A percentile compares a stretch with the other conserved stretches of the same genome.
Conservation (phyloP, 495 filamentous ascomycete genomes). For the Neurospora pannonica region DNA sequence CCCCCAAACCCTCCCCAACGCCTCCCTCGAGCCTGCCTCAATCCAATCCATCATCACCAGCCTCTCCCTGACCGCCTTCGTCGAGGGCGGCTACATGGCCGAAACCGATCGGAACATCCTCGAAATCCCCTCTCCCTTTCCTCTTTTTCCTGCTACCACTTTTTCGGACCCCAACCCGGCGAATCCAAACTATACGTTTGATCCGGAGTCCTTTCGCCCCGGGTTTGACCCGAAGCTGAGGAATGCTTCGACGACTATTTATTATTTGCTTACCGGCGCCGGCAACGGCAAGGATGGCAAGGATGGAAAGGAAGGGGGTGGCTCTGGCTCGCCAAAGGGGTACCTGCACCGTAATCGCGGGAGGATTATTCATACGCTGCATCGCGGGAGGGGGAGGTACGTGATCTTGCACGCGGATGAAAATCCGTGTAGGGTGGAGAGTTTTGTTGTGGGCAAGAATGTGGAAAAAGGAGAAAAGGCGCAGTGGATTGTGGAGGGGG, state of each 20-base stretch:
- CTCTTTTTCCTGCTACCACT: conserved; percentile 10
- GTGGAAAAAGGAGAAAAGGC: conserved; percentile 46
- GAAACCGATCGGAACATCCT: conserved; percentile 50
- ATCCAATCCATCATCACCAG: conserved; percentile 32
- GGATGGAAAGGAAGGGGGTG: background rate
- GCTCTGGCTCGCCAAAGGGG: conserved; percentile 39
- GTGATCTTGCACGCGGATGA: conserved; percentile 45
- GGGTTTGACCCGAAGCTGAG: conserved; percentile 30
- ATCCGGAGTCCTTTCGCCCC: conserved; percentile 9
- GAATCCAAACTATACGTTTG: background rate
- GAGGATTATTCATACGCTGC: conserved; percentile 52
- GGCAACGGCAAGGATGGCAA: background rate
- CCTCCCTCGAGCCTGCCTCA: conserved; percentile 23
- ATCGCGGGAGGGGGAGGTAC: conserved; percentile 50
- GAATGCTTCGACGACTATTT: conserved; percentile 44
- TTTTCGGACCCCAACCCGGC: background rate
- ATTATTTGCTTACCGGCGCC: conserved; percentile 51
- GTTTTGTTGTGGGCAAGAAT: conserved; percentile 51
- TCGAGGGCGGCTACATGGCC: conserved; percentile 56
- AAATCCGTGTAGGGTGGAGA: conserved; percentile 42
- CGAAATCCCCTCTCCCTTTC: conserved; percentile 43
- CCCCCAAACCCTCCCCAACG: conserved; percentile 14
- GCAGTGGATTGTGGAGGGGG: conserved; percentile 62
- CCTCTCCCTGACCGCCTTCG: conserved; percentile 41
- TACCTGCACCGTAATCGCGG: conserved; percentile 52